Base-by-base conservation (phyloP, 2,329 filamentous ascomycete species). In the Aspergillus pseudonomiae region DNA sequence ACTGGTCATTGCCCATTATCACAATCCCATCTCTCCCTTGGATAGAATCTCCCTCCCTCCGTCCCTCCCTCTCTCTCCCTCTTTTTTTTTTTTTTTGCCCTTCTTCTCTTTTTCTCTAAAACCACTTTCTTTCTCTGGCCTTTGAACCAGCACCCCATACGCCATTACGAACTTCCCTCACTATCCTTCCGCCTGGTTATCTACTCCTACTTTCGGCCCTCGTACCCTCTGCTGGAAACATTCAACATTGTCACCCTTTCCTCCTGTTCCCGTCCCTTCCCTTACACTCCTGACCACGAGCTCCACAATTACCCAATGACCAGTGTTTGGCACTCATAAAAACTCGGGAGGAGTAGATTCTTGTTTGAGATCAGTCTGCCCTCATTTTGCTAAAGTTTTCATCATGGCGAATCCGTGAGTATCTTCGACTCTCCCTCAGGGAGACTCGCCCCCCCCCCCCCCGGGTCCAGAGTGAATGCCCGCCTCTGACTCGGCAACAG, bases 401-500 rank as follows among this genome's bases (percentile, higher is more conserved):
- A 70, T 36, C 52, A 69, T 70, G 70, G 59, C 69, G 45, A 70
- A 71, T 55, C 60, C 61, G 70, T 72, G 59, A 67, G 70, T 70
- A 60, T 60, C 48, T 63, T 26, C 21, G 39, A 59, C 36, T 59
- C 26, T 28, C 26, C 46, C 26, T 32, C 46, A 32, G 14, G 19
- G 45, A 16, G 19, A 45, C 21, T 24, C 45, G 54, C 43, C 19
- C 41, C 61, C 28, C 5, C 14, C 12, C 34, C 34, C n/a, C 12
- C 14, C 34, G 34, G 14, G 26, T 43, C 32, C 48, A 19, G 9
- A 21, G 34, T 32, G 52, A 50, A 11, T 53, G 24, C 16, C 34
- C 61, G 39, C 34, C 7, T 55, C 41, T 63, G 26, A 56, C 63
- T 30, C 28, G n/a, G 14, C 34, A 62, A 48, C 70, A 90, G 90